A percentile compares a stretch with the other conserved stretches of the same genome.
Evolutionary conservation across 2,329 filamentous ascomycete genomes (phyloP).

Genomic region (Botryotinia globosa): DNA sequence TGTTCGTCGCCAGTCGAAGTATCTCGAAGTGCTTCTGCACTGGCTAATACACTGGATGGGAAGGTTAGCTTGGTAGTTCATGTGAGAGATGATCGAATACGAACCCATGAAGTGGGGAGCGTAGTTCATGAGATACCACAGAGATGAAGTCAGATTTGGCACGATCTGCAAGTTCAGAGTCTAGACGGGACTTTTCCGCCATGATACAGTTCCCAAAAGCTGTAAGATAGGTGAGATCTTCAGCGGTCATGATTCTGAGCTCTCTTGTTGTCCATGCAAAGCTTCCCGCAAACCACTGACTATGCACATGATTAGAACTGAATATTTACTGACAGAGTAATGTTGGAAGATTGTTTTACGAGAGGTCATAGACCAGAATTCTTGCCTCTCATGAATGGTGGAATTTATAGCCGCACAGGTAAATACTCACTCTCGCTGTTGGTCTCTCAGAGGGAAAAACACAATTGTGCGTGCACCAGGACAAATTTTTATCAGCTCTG

Average conservation of each 20-base stretch:
- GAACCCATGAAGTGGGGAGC: slow-evolving; percentile 56
- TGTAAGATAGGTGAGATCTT: slow-evolving; percentile 48
- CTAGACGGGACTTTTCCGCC: slow-evolving; percentile 51
- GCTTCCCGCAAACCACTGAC: slow-evolving; percentile 47
- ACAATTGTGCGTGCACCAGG: slow-evolving; percentile 45
- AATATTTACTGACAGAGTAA: not conserved
- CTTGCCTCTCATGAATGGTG: not conserved
- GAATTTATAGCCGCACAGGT: not conserved
- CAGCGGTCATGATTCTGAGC: slow-evolving; percentile 44
- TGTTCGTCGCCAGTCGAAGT: slow-evolving; percentile 46
- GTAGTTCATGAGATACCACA: slow-evolving; percentile 59
- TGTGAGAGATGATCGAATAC: not conserved
- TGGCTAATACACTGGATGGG: slow-evolving; percentile 46
- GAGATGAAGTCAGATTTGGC: slow-evolving; percentile 57
- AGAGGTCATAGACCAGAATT: not conserved
- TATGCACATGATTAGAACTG: slow-evolving; percentile 2
- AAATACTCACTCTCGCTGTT: slow-evolving; percentile 38
- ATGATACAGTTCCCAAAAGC: slow-evolving; percentile 55
- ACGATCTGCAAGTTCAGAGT: slow-evolving; percentile 40
- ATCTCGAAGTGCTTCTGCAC: slow-evolving; percentile 49
- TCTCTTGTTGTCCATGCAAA: slow-evolving; percentile 48
- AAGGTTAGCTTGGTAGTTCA: not conserved
- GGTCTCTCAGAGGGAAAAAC: slow-evolving; percentile 49
- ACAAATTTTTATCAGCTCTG: slow-evolving; percentile 37
- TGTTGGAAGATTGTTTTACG: not conserved